Evolutionary conservation across 257 asterid genomes (phyloP).

Genomic region (Gardenia jasminoides): DNA sequence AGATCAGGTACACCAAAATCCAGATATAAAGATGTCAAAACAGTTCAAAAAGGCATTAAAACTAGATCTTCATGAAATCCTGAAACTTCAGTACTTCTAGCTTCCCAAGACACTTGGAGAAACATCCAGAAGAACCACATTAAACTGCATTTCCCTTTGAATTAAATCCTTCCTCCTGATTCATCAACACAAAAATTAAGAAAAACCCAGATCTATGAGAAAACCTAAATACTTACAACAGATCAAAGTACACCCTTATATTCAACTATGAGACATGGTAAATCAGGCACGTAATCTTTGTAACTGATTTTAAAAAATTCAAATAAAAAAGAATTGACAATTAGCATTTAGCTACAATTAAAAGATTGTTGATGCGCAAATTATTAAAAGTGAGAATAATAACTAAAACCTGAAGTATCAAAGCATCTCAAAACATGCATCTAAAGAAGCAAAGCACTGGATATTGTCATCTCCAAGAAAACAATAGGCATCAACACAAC

Average conservation of each 20-base stretch:
- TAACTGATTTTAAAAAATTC: not conserved
- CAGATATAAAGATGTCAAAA: not conserved
- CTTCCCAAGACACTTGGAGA: not conserved
- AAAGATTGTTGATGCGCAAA: not conserved
- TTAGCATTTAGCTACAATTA: slow-evolving; percentile 3
- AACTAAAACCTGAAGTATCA: not conserved
- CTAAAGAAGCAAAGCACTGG: not conserved
- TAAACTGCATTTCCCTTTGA: not conserved
- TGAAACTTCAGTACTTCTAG: not conserved
- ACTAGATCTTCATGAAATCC: not conserved
- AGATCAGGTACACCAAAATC: not conserved
- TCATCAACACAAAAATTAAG: not conserved
- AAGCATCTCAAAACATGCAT: not conserved
- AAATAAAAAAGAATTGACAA: not conserved
- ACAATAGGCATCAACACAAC: slow-evolving; percentile 5
- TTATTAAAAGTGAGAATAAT: not conserved
- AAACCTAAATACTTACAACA: not conserved
- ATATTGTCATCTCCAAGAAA: not conserved
- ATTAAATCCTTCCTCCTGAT: not conserved
- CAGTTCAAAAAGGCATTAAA: not conserved
- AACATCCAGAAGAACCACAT: no score
- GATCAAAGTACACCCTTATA: not conserved
- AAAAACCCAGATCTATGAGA: not conserved
- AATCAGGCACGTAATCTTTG: not conserved
- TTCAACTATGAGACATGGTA: not conserved